Conservation (phyloP, 371 early-diverging fungal species). For the Mortierella sp. region DNA sequence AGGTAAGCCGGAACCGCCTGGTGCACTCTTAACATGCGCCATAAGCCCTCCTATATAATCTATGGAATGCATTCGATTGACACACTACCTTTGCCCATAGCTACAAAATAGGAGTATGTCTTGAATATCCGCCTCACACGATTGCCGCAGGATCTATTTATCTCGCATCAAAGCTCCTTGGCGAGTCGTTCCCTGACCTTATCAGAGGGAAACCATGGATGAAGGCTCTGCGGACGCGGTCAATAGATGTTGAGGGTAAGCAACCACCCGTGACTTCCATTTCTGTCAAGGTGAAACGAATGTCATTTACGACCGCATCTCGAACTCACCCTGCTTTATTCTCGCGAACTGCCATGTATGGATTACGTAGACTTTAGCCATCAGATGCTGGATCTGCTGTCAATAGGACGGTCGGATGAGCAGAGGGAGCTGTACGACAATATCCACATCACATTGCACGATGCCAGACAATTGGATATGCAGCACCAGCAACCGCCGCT, state of each 20-base stretch:
- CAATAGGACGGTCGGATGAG: constrained; percentile 56
- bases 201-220: constrained; percentile 65
- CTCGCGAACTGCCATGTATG: not conserved
- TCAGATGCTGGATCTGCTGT: constrained; percentile 70
- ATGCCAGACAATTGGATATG: constrained; percentile 51
- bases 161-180: constrained; percentile 60
- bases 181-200: constrained; percentile 65
- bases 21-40: not conserved
- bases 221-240: constrained; percentile 67
- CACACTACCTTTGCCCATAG: constrained; percentile 33
- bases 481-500: constrained; percentile 45
- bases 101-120: constrained; percentile 70
- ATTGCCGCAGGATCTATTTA: constrained; percentile 77
- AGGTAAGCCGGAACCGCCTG: constrained; percentile 46
- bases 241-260: constrained; percentile 34
- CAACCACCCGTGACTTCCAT: too few species aligned
- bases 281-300: too few species aligned
- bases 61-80: not conserved
- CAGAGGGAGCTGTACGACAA: constrained; percentile 63
- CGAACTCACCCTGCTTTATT: not conserved
- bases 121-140: constrained; percentile 75
- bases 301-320: not conserved
- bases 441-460: constrained; percentile 70
- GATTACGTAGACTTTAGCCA: constrained; percentile 67
- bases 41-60: not conserved